Evolutionary conservation across 2,329 filamentous ascomycete genomes (phyloP), one percentile per base, ranked within the genome.

Genomic region (Aureobasidium sp.): DNA sequence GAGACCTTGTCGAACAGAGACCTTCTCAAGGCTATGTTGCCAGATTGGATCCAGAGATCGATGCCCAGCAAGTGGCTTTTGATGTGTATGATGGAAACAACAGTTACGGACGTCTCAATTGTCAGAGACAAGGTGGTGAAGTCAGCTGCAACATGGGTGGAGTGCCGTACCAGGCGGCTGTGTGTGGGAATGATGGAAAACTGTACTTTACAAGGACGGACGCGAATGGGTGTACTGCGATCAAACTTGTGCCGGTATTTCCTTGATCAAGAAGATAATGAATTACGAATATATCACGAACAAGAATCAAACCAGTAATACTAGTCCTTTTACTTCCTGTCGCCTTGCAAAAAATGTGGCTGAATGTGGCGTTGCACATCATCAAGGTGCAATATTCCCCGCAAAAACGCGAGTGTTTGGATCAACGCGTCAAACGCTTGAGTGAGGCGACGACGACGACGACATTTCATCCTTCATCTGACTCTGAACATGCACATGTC

Each of bases 391-490:
- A 42, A 53, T 20, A 27, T 20, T n/a, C 59, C 31, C 47, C 47
- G 27, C 47, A 51, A 51, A 48, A 61, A 33, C 31, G n/a, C n/a
- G 43, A 27, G 43, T 23, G 15, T 51, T 51, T 16, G 29, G 36
- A 36, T 54, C 48, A 40, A 54, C 29, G 60, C 60, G 60, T 64
- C 48, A 55, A n/a, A 54, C 38, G 13, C 23, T 43, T 11, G 11
- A 29, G n/a, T n/a, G n/a, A n/a, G n/a, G n/a, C n/a, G n/a, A n/a
- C n/a, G n/a, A n/a, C n/a, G n/a, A n/a, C n/a, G n/a, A 4, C 25
- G 18, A 54, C 25, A 23, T n/a, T 11, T 53, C 27, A 20, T 31
- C n/a, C 29, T 4, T 53, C 80, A 87, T 43, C n/a, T n/a, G n/a
- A n/a, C n/a, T n/a, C n/a, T n/a, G n/a, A n/a, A n/a, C 29, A 16